Evolutionary conservation across 2,329 filamentous ascomycete species (phyloP).

Genomic region (Trichophyton mentagrophytes): DNA sequence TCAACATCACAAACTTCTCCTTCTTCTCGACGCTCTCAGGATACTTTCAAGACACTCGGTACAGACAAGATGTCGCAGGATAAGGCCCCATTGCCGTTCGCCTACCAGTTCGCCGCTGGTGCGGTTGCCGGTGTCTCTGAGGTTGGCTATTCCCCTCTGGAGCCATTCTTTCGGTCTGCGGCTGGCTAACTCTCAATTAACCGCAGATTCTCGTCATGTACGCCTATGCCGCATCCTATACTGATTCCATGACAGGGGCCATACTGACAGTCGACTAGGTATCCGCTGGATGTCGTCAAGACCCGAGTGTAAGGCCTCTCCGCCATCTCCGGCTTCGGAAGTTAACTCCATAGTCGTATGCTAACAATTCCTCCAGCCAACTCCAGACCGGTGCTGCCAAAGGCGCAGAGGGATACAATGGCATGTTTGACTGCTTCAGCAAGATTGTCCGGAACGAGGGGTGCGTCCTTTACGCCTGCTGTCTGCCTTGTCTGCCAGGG

Average conservation of each 20-base stretch:
- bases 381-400: conserved; percentile 60
- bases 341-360: background rate
- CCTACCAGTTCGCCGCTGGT: conserved; percentile 91
- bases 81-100: conserved; percentile 71
- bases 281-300: conserved; percentile 96
- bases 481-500: background rate
- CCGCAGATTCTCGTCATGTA: conserved; percentile 74
- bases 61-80: conserved; percentile 46
- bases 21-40: background rate
- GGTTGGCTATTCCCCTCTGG: conserved; percentile 39
- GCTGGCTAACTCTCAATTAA: background rate
- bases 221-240: background rate
- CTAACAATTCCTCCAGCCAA: conserved; percentile 45
- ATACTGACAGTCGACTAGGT: conserved; percentile 45
- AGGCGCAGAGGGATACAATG: conserved; percentile 78
- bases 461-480: conserved; percentile 40
- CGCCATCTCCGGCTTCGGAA: background rate
- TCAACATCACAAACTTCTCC: background rate
- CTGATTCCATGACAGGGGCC: background rate
- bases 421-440: conserved; percentile 95
- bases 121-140: conserved; percentile 97
- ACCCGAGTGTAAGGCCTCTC: conserved; percentile 65
- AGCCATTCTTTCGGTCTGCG: background rate
- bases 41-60: background rate
- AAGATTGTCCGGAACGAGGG: conserved; percentile 97